A percentile compares a stretch with the other conserved stretches of the same genome.
These are phyloP conservation scores for Madurella fahalii DNA, from an alignment of 2,329 filamentous ascomycete genomes.

Conservation along the genomic window DNA sequence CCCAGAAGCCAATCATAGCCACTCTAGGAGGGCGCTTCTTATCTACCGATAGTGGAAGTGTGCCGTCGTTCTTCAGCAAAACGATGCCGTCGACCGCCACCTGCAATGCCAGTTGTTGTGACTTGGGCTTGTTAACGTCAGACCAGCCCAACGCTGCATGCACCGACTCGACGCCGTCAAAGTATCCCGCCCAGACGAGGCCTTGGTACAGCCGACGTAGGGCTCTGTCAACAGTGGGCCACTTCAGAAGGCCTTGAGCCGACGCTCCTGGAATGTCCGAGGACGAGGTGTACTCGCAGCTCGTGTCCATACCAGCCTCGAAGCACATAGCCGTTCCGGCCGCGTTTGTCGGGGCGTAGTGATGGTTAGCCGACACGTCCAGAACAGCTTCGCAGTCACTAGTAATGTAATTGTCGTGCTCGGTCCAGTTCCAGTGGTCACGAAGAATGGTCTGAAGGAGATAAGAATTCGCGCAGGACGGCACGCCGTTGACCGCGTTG, in stretches of 20 bases:
- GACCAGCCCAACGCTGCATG: slow-evolving; percentile 51
- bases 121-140: slow-evolving; percentile 51
- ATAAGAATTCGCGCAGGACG: slow-evolving; percentile 59
- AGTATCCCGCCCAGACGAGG: slow-evolving; percentile 54
- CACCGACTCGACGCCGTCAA: slow-evolving; percentile 40
- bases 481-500: slow-evolving; percentile 59
- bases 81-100: slow-evolving; percentile 46
- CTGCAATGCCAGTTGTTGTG: slow-evolving; percentile 52
- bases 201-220: slow-evolving; percentile 50
- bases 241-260: slow-evolving; percentile 12
- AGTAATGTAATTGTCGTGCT: slow-evolving; percentile 58
- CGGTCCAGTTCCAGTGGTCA: slow-evolving; percentile 61
- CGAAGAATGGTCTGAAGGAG: slow-evolving; percentile 57
- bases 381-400: slow-evolving; percentile 58
- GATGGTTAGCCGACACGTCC: slow-evolving; percentile 24
- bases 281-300: slow-evolving; percentile 19
- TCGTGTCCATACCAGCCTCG: slow-evolving; percentile 19
- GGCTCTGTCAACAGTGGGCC: slow-evolving; percentile 35
- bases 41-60: slow-evolving; percentile 48
- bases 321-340: slow-evolving; percentile 23
- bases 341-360: slow-evolving; percentile 19
- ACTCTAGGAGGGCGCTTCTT: slow-evolving; percentile 37
- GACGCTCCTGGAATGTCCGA: slow-evolving; percentile 22
- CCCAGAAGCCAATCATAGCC: slow-evolving; percentile 54
- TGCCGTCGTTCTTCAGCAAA: slow-evolving; percentile 51